Evolutionary conservation across 1,284 basidiomycete species (phyloP).

Genomic region (Vanrija pseudolonga): DNA sequence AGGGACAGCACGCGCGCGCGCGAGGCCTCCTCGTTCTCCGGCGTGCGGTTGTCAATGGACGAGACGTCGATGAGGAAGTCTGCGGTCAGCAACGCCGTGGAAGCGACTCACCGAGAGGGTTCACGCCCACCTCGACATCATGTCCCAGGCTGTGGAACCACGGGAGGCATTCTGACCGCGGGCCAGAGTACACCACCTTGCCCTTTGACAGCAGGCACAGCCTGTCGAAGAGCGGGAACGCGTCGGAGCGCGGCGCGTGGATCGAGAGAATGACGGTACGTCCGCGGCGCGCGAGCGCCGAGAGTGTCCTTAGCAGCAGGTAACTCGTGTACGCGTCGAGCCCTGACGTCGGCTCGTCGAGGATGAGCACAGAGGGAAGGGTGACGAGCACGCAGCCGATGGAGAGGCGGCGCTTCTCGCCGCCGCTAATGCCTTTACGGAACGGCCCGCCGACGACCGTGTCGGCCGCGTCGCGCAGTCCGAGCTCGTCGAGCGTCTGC

Average conservation of each 20-base stretch:
- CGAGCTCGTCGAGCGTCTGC: slow-evolving; percentile 56
- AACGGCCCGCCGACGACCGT: slow-evolving; percentile 53
- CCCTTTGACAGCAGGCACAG: slow-evolving; percentile 54
- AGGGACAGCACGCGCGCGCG: slow-evolving; percentile 31
- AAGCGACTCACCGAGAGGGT: slow-evolving; percentile 41
- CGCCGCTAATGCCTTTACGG: slow-evolving; percentile 71
- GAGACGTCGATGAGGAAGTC: slow-evolving; percentile 56
- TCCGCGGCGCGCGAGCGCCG: slow-evolving; percentile 51
- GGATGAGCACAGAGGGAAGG: slow-evolving; percentile 70
- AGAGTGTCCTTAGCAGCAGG: slow-evolving; percentile 53
- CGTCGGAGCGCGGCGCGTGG: slow-evolving; percentile 57
- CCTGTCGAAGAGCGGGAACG: slow-evolving; percentile 53
- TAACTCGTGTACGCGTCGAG: slow-evolving; percentile 55
- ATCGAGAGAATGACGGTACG: slow-evolving; percentile 55
- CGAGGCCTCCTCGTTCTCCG: slow-evolving; percentile 47
- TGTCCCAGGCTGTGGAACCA: slow-evolving; percentile 51
- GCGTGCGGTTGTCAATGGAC: slow-evolving; percentile 51
- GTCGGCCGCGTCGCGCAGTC: slow-evolving; percentile 55
- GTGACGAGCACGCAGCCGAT: slow-evolving; percentile 81
- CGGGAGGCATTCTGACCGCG: slow-evolving; percentile 40
- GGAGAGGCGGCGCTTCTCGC: slow-evolving; percentile 73
- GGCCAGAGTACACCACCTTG: slow-evolving; percentile 53
- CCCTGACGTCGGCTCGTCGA: slow-evolving; percentile 57
- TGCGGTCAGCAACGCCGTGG: slow-evolving; percentile 9
- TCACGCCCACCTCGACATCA: slow-evolving; percentile 40